These are phyloP conservation scores for Herpetomonas tarakana DNA, from an alignment of 208 protist genomes.

Conservation along the genomic window DNA sequence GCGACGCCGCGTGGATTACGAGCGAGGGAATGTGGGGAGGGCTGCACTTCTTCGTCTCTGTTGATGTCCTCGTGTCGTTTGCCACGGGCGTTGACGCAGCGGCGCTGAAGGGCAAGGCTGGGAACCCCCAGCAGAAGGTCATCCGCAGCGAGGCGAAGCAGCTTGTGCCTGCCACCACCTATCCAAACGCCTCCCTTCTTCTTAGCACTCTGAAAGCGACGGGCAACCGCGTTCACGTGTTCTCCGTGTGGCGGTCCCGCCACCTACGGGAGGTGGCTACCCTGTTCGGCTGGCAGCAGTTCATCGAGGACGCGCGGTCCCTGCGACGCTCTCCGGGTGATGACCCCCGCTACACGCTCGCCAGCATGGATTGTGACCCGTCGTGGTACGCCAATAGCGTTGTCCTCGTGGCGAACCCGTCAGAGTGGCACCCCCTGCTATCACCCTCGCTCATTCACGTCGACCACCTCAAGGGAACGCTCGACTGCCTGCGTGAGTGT, in stretches of 20 bases:
- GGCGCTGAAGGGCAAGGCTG: conserved; percentile 20
- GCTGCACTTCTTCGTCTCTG: conserved; percentile 67
- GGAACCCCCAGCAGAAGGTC: conserved; percentile 35
- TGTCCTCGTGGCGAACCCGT: conserved; percentile 33
- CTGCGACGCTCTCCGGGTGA: conserved; percentile 32
- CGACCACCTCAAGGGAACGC: conserved; percentile 16
- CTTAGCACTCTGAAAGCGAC: conserved; percentile 57
- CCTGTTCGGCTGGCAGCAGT: conserved; percentile 41
- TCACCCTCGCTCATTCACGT: conserved; percentile 46
- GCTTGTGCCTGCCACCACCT: conserved; percentile 29
- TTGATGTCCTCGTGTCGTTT: conserved; percentile 53
- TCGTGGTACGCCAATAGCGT: conserved; percentile 32
- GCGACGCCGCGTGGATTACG: no score
- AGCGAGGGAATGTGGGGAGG: conserved; percentile 61
- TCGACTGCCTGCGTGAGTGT: not conserved
- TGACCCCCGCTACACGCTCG: conserved; percentile 21
- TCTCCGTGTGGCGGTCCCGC: conserved; percentile 42
- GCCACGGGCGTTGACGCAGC: conserved; percentile 6
- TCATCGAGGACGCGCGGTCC: conserved; percentile 34
- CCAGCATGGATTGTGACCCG: conserved; percentile 29
- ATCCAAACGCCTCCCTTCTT: conserved; percentile 58
- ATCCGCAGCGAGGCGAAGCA: conserved; percentile 18
- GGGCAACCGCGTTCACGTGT: conserved; percentile 45
- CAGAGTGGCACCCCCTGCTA: conserved; percentile 38
- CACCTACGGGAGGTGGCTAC: conserved; percentile 33